Evolutionary conservation across 441 rosid genomes (phyloP).

Genomic region (Adansonia gregorii): DNA sequence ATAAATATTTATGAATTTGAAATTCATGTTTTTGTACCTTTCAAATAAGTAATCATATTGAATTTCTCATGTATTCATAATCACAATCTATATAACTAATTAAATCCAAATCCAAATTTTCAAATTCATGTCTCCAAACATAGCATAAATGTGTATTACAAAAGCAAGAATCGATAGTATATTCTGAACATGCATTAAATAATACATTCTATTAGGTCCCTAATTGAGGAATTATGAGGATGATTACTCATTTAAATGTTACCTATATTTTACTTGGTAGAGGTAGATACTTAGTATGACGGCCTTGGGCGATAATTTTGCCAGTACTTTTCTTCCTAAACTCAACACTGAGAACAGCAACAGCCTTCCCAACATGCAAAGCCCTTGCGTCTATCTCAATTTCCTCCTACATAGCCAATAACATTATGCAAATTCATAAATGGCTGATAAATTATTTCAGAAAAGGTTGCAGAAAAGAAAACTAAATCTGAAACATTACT

Average conservation of each 20-base stretch:
- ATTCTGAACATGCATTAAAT: too few species aligned
- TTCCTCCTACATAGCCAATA: constrained; percentile 59
- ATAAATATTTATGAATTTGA: too few species aligned
- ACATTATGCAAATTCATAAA: not conserved
- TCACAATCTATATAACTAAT: too few species aligned
- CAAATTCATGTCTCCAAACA: too few species aligned
- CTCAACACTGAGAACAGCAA: constrained; percentile 74
- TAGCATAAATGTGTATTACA: not conserved
- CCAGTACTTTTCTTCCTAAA: constrained; percentile 75
- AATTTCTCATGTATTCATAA: too few species aligned
- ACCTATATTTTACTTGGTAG: constrained; percentile 57
- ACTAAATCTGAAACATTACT: not conserved
- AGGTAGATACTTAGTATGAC: constrained; percentile 78
- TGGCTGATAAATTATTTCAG: not conserved
- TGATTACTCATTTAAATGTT: not conserved
- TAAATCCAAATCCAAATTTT: too few species aligned
- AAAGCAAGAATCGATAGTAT: not conserved
- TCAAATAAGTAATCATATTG: too few species aligned
- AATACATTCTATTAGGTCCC: not conserved
- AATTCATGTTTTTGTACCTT: too few species aligned
- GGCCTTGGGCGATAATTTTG: constrained; percentile 83
- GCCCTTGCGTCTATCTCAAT: constrained; percentile 64
- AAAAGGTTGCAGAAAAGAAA: not conserved
- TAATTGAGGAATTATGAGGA: constrained; percentile 13
- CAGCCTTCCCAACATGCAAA: constrained; percentile 74